Evolutionary conservation across 2,329 filamentous ascomycete species (phyloP).

Genomic region (Hypoxylon sp.): DNA sequence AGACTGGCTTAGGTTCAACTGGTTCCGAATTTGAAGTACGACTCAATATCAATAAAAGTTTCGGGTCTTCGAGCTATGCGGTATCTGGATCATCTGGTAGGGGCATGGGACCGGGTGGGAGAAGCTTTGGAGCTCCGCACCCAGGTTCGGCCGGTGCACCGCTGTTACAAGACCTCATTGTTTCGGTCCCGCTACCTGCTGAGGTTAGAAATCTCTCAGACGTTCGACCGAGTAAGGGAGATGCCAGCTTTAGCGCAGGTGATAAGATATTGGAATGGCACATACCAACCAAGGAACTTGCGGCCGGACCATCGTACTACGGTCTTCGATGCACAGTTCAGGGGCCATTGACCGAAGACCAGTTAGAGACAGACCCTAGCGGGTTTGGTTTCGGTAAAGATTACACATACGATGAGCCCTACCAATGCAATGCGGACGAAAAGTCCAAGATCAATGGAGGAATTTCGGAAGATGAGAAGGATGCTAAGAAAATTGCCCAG

Average conservation of each 20-base stretch:
- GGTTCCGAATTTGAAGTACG: slow-evolving; percentile 91
- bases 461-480: slow-evolving; percentile 54
- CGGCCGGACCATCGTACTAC: slow-evolving; percentile 71
- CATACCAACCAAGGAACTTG: slow-evolving; percentile 79
- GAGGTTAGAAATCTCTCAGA: slow-evolving; percentile 85
- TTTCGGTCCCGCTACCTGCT: slow-evolving; percentile 80
- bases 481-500: slow-evolving; percentile 67
- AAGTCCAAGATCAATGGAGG: slow-evolving; percentile 47
- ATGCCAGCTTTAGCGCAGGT: slow-evolving; percentile 80
- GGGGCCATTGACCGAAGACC: slow-evolving; percentile 64
- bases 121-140: slow-evolving; percentile 57
- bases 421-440: slow-evolving; percentile 56
- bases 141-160: slow-evolving; percentile 66
- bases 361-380: slow-evolving; percentile 56
- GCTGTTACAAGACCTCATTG: slow-evolving; percentile 76
- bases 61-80: slow-evolving; percentile 54
- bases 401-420: slow-evolving; percentile 64
- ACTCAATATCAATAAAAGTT: slow-evolving; percentile 73
- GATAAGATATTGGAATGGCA: slow-evolving; percentile 83
- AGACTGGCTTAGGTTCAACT: slow-evolving; percentile 76
- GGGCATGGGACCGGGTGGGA: slow-evolving; percentile 51
- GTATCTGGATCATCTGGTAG: slow-evolving; percentile 52
- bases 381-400: slow-evolving; percentile 62
- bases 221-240: slow-evolving; percentile 80
- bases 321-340: slow-evolving; percentile 82